A percentile compares a stretch with the other conserved stretches of the same genome.
Evolutionary conservation across 2,329 filamentous ascomycete species (phyloP).

Genomic region (Pestalotiopsis fici): DNA sequence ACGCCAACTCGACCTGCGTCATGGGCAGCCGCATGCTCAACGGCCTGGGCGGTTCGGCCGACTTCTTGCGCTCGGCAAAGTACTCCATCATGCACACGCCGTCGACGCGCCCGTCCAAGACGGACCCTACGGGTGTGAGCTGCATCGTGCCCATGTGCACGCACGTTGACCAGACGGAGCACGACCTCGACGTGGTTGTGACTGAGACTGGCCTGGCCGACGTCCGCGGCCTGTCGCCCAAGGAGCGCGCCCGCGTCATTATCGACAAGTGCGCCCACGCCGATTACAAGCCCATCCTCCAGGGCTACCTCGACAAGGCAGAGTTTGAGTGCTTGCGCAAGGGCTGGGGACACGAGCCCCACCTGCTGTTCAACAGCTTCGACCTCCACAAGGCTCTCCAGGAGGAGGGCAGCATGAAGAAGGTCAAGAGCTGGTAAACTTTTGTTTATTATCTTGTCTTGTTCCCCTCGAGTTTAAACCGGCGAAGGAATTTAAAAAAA

Average conservation of each 20-base stretch:
- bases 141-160: slow-evolving; percentile 96
- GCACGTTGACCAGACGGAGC: slow-evolving; percentile 90
- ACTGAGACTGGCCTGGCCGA: slow-evolving; percentile 76
- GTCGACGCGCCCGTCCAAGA: slow-evolving; percentile 77
- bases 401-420: slow-evolving; percentile 83
- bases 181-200: slow-evolving; percentile 90
- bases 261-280: slow-evolving; percentile 87
- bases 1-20: slow-evolving; percentile 88
- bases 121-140: slow-evolving; percentile 76
- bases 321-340: slow-evolving; percentile 84
- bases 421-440: slow-evolving; percentile 66
- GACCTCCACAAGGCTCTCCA: slow-evolving; percentile 85
- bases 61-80: slow-evolving; percentile 71
- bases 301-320: slow-evolving; percentile 81
- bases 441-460: too few relatives aligned
- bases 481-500: too few relatives aligned
- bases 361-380: slow-evolving; percentile 82
- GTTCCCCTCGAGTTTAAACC: too few relatives aligned
- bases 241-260: slow-evolving; percentile 80
- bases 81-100: slow-evolving; percentile 95
- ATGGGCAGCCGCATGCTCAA: slow-evolving; percentile 84
- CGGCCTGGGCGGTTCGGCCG: slow-evolving; percentile 71
- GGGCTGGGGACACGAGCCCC: slow-evolving; percentile 89
- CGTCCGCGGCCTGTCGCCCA: slow-evolving; percentile 77
- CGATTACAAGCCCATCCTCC: slow-evolving; percentile 79